A percentile compares a stretch with the other conserved stretches of the same genome.
Conservation (phyloP, 176 grass and related monocot genomes). For the Triticum dicoccoides region DNA sequence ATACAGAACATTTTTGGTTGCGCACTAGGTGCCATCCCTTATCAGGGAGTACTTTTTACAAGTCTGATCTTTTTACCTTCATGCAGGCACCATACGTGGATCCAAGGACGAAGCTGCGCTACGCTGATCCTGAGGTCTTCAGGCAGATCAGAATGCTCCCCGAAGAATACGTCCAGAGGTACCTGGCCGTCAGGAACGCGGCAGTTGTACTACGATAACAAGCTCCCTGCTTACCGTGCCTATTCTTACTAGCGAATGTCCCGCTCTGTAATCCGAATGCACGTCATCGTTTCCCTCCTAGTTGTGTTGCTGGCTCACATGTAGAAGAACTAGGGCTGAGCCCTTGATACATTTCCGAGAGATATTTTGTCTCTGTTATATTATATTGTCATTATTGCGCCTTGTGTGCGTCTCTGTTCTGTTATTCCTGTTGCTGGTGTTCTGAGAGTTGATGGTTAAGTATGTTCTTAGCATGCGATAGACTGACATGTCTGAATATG, state of each 20-base stretch:
- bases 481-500: no score
- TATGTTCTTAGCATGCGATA: no score
- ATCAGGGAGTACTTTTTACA: neutral
- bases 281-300: neutral
- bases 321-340: neutral
- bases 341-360: neutral
- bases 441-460: no score
- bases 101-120: conserved; percentile 85
- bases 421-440: no score
- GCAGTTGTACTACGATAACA: conserved; percentile 58
- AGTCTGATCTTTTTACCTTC: neutral
- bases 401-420: no score
- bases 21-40: neutral
- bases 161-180: conserved; percentile 77
- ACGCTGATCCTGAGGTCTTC: conserved; percentile 76
- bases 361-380: neutral
- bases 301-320: neutral
- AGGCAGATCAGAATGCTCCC: conserved; percentile 79
- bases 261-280: neutral
- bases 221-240: neutral
- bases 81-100: conserved; percentile 83
- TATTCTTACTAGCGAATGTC: neutral
- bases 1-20: neutral
- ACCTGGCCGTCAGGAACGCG: conserved; percentile 75
- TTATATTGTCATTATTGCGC: no score